These are phyloP conservation scores for Austroboletus niveus DNA, from an alignment of 1,284 basidiomycete genomes.

Conservation along the genomic window DNA sequence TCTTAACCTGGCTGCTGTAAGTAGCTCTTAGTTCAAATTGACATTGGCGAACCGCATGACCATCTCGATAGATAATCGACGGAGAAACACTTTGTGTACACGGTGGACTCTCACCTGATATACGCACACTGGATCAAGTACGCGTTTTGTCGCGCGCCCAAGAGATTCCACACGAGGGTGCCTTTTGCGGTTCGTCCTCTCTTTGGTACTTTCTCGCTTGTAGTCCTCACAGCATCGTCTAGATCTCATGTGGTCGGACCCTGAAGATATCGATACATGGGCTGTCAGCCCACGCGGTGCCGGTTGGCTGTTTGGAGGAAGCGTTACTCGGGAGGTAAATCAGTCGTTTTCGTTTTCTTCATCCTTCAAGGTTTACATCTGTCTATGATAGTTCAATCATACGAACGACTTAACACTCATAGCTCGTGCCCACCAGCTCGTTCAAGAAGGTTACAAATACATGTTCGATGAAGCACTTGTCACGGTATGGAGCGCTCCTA, in stretches of 20 bases:
- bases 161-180: slow-evolving; percentile 97
- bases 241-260: slow-evolving; percentile 99
- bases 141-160: slow-evolving; percentile 88
- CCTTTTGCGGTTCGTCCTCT: slow-evolving; percentile 80
- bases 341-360: neutral
- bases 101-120: slow-evolving; percentile 90
- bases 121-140: slow-evolving; percentile 90
- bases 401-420: slow-evolving; percentile 83
- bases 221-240: neutral
- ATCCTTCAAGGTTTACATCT: slow-evolving; percentile 1
- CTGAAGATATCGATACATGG: slow-evolving; percentile 95
- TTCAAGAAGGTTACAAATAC: slow-evolving; percentile 97
- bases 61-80: slow-evolving; percentile 76
- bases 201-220: neutral
- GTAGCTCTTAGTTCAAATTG: slow-evolving; percentile 29
- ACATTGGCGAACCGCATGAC: neutral
- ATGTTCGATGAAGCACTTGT: slow-evolving; percentile 96
- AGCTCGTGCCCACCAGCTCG: slow-evolving; percentile 91
- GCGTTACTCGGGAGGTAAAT: slow-evolving; percentile 79
- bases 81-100: slow-evolving; percentile 90
- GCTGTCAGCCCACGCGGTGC: slow-evolving; percentile 93
- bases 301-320: slow-evolving; percentile 92
- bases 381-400: slow-evolving; percentile 78
- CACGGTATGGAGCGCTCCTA: slow-evolving; percentile 97
- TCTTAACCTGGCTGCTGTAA: slow-evolving; percentile 87